Evolutionary conservation across 352 stramenopile species (phyloP).

Genomic region (Nothophytophthora sp.): DNA sequence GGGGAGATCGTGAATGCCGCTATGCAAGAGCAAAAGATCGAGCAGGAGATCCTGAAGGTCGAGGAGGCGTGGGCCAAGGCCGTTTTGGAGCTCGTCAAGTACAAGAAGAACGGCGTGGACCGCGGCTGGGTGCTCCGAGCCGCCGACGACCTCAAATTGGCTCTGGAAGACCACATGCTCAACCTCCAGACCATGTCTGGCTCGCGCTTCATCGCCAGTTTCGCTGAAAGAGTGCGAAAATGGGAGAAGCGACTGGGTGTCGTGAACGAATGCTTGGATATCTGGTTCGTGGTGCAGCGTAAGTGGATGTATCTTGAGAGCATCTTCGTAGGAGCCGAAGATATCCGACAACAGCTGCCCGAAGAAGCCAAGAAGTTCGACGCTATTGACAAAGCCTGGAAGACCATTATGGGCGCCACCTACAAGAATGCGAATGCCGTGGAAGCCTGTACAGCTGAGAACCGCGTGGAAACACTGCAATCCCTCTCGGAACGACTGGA

Average conservation of each 20-base stretch:
- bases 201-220: conserved; percentile 91
- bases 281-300: conserved; percentile 94
- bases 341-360: conserved; percentile 93
- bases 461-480: conserved; percentile 87
- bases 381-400: conserved; percentile 92
- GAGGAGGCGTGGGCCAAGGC: conserved; percentile 91
- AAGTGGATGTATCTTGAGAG: conserved; percentile 97
- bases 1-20: conserved; percentile 93
- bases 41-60: conserved; percentile 93
- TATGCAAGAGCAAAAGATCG: conserved; percentile 95
- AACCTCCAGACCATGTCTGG: conserved; percentile 91
- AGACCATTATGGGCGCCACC: conserved; percentile 90
- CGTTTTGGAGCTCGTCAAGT: conserved; percentile 91
- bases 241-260: conserved; percentile 92
- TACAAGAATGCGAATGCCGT: conserved; percentile 93
- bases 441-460: conserved; percentile 89
- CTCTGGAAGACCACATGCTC: conserved; percentile 88
- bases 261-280: conserved; percentile 91
- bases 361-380: conserved; percentile 96
- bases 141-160: conserved; percentile 83
- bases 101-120: conserved; percentile 91
- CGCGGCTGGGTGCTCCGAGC: conserved; percentile 83
- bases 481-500: conserved; percentile 89
- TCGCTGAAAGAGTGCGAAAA: conserved; percentile 89
- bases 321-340: conserved; percentile 93